Evolutionary conservation across 441 rosid genomes (phyloP).

Genomic region (Metrosideros polymorpha): DNA sequence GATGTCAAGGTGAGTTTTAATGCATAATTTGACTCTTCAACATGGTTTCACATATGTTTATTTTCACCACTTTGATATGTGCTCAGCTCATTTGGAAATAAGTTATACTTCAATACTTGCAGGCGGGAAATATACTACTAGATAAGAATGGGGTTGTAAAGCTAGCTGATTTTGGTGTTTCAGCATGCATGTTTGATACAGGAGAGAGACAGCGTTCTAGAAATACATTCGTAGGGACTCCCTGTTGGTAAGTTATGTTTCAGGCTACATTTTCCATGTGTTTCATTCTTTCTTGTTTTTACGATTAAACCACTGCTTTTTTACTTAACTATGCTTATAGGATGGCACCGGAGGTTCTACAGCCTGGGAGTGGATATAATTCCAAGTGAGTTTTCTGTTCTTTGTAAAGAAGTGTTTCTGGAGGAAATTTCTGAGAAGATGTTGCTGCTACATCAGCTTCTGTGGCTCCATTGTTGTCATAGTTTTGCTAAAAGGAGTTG

Average conservation of each 20-base stretch:
- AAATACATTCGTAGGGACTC: conserved; percentile 98
- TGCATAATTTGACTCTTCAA: neutral
- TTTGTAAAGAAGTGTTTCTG: neutral
- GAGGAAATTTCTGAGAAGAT: neutral
- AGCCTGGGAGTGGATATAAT: conserved; percentile 98
- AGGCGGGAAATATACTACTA: conserved; percentile 97
- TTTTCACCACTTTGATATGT: conserved; percentile 1
- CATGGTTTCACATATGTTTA: neutral
- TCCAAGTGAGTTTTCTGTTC: conserved; percentile 60
- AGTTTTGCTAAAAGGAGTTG: neutral
- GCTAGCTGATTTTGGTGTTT: conserved; percentile 97
- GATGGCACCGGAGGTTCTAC: conserved; percentile 99
- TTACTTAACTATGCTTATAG: conserved; percentile 20
- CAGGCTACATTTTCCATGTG: neutral
- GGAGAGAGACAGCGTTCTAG: conserved; percentile 96
- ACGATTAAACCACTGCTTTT: neutral
- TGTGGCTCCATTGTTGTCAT: neutral
- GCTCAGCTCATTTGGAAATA: neutral
- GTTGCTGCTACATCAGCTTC: neutral
- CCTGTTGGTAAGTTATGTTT: conserved; percentile 69
- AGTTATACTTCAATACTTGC: neutral
- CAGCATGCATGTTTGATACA: conserved; percentile 95
- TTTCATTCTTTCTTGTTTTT: conserved; percentile 9
- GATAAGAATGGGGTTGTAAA: conserved; percentile 74
- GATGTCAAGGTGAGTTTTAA: conserved; percentile 75